Base-by-base conservation (phyloP, 1,284 basidiomycete species). In the Boletellus deceptivus region DNA sequence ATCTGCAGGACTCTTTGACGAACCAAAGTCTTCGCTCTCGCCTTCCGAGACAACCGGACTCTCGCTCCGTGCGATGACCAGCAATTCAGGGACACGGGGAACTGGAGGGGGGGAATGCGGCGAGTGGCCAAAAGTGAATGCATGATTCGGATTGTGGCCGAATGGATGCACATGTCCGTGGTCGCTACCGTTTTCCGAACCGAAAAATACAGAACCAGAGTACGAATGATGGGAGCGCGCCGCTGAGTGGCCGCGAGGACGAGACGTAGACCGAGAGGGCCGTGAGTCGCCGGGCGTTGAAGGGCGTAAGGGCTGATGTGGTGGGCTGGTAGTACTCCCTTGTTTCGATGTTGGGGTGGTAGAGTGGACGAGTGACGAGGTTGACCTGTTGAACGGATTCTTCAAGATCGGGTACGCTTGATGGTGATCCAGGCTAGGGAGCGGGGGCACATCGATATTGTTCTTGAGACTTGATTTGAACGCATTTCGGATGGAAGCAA, bases 401-500 rank as follows among this genome's bases (percentile, higher is more conserved):
- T 84, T 87, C 56, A 89, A 68, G 35, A 79, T 82, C 18, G 86
- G 84, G 62, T 86, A 84, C 7, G 71, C 75, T 52, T 85, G 76
- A 50, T 80, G 65, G 39, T 72, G 75, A 50, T 89, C 86, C 39
- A 88, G 69, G 31, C 73, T 72, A 16, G 89, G 86, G 43, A 90
- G 72, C 7, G 88, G 86, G 34, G 87, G 86, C 9, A 77, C 67
- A 16, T 84, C 82, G 51, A 52, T 43, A 43, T 65, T 76, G 53
- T 65, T 76, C 69, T 82, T 85, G 29, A 75, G 71, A 53, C 79
- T 76, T n/a, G 62, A 74, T 70, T 91, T 93, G 79, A 95, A 93
- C 4, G 91, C 90, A 66, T 93, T 93, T 46, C 90, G 84, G 50
- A 95, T 81, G 8, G 89, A 93, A 1, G 91, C 90, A 57, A 93